Evolutionary conservation across 768 basidiomycete species (phyloP), one percentile per base, ranked within the genome.

Genomic region (Pleurotus djamor): DNA sequence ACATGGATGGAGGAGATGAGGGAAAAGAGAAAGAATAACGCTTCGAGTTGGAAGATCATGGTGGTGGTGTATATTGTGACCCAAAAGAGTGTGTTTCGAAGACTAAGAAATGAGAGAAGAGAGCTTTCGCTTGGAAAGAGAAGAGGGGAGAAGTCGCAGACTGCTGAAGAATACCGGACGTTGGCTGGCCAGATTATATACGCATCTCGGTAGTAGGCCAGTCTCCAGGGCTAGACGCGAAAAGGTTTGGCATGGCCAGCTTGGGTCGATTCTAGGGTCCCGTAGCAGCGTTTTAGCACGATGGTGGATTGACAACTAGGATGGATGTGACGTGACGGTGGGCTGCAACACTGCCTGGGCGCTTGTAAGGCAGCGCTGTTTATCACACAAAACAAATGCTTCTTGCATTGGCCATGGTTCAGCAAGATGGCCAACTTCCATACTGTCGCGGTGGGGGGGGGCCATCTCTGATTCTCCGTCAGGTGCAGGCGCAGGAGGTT

Each of bases 81-180:
- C 38, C n/a, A 43, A 56, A 32, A 7, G 54, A 56, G 37, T 43
- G 54, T 56, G 16, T 37, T 16, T 56, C 41, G 54, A 56, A 56
- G 54, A 36, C 54, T 56, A 17, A 28, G n/a, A 28, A 56, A 17
- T 10, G 17, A 44, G n/a, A 28, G 10, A 56, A 44, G 54, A 41
- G 32, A 56, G 54, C 54, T 38, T 81, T 98, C 71, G 70, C 80
- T 3, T 96, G 97, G 8, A 94, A 91, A 76, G 96, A 98, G 72
- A 96, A 97, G 76, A 86, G 87, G 93, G 96, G 94, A 98, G 78
- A 81, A 96, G 58, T 98, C 98, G 97, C 97, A 99, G 76, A 85
- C 54, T n/a, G 41, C 41, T 56, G 54, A 43, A 21, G 54, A 56
- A 32, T n/a, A 43, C 8, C 3, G 21, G 5, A 5, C 12, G 21